Base-by-base conservation (phyloP, 2,329 filamentous ascomycete genomes). In the Alternaria infectoria region DNA sequence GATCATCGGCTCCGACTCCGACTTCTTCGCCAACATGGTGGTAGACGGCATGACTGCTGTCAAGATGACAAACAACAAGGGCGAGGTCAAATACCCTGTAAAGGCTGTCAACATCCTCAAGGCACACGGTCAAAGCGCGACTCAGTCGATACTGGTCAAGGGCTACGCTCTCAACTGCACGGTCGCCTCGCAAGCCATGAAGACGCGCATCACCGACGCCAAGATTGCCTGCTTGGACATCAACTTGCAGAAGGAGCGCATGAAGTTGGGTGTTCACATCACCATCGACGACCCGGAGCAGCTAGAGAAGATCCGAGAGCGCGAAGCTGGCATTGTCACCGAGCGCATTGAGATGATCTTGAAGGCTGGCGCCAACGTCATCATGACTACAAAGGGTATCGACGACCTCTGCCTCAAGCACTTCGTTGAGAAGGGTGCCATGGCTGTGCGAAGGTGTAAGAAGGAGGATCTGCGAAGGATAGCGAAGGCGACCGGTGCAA, bases 101-200 rank as follows among this genome's bases (percentile, higher is more conserved):
- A 99, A 99, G 87, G 96, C 96, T 19, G 96, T 99, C 80, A 99
- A 99, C 81, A 93, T 99, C 66, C 90, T 99, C 70, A 99, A 99
- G 85, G 96, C 96, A 40, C 96, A 99, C 80, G 96, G 96, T 77
- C 97, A 98, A 87, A 93, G 93, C 75, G 88, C 90, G 19, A 88
- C 89, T 44, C 96, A 99, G 83, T 97, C 94, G 11, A 82, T 96
- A 23, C 85, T 99, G 51, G 90, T 99, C 77, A 97, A 96, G 85
- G 96, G 96, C 59, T 99, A 99, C 80, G 96, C 96, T 61, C 85
- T 99, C 76, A 99, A 99, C 87, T 99, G 96, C 86, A 99, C 96
- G 40, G 94, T 99, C 62, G 96, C 96, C 58, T 97, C 94, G 60
- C 96, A 99, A 82, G 96, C 96, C 49, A 99, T 99, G 96, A 93